These are phyloP conservation scores for Calonectria hongkongensis DNA, from an alignment of 2,329 filamentous ascomycete genomes.

Conservation along the genomic window DNA sequence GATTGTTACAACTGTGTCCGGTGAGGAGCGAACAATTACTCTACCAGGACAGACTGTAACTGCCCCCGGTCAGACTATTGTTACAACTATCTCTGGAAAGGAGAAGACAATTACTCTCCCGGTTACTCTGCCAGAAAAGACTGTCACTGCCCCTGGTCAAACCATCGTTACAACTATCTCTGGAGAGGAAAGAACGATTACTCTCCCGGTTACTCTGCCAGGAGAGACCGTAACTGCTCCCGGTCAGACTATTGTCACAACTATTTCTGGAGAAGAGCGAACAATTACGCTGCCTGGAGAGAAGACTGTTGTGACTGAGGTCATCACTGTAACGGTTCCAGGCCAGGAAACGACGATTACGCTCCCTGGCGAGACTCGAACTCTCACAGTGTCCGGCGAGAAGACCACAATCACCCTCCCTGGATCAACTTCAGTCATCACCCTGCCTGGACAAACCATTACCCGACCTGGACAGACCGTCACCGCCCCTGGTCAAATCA, in stretches of 20 bases:
- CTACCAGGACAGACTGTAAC: conserved; percentile 39
- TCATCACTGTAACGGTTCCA: conserved; percentile 28
- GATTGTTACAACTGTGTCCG: conserved; percentile 19
- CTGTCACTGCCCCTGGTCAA: too few species aligned
- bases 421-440: conserved; percentile 34
- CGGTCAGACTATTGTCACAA: conserved; percentile 47
- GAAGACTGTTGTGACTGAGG: conserved; percentile 47
- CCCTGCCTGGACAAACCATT: conserved; percentile 26
- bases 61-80: conserved; percentile 44
- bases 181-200: conserved; percentile 44
- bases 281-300: conserved; percentile 53
- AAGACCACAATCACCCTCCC: conserved; percentile 51
- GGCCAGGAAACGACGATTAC: conserved; percentile 49
- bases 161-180: too few species aligned
- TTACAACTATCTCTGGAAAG: conserved; percentile 51
- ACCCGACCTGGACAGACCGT: conserved; percentile 34
- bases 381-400: conserved; percentile 39
- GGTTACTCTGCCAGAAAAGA: too few species aligned
- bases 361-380: conserved; percentile 50
- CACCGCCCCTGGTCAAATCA: conserved; percentile 42
- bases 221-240: conserved; percentile 40
- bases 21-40: conserved; percentile 16
- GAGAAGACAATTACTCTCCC: conserved; percentile 47
- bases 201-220: conserved; percentile 40
- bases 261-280: conserved; percentile 49